A percentile compares a stretch with the other conserved stretches of the same genome.
Evolutionary conservation across 805 yeast genomes (phyloP).

Genomic region (Zygosaccharomyces rouxii): DNA sequence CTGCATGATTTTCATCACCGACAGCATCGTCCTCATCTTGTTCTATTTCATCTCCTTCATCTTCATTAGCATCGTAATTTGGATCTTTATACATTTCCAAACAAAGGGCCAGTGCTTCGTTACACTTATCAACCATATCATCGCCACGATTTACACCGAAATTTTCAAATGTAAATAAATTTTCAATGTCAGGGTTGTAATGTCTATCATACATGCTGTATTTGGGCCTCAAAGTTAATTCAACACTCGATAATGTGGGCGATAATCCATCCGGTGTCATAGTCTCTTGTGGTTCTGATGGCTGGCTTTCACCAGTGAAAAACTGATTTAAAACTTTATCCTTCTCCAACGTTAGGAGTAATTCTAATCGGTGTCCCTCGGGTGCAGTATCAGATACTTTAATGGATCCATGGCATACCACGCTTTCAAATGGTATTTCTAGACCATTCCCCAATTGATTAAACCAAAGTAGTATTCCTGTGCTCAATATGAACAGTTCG

Average conservation of each 20-base stretch:
- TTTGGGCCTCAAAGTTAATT: slow-evolving; percentile 37
- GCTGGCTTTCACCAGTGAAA: slow-evolving; percentile 17
- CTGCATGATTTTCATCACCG: slow-evolving; percentile 1
- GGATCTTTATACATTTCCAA: slow-evolving; percentile 26
- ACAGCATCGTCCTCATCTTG: not conserved
- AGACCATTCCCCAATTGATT: slow-evolving; percentile 35
- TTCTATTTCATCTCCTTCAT: slow-evolving; percentile 3
- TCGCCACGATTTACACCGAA: slow-evolving; percentile 42
- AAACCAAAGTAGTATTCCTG: slow-evolving; percentile 40
- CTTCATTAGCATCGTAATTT: slow-evolving; percentile 5
- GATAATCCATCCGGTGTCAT: not conserved
- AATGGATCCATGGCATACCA: slow-evolving; percentile 32
- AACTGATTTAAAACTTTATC: slow-evolving; percentile 24
- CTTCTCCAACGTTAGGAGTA: slow-evolving; percentile 28
- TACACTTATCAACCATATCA: slow-evolving; percentile 36
- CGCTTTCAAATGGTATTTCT: slow-evolving; percentile 35
- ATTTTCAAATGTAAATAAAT: slow-evolving; percentile 35
- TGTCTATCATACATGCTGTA: slow-evolving; percentile 36
- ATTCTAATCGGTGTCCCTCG: slow-evolving; percentile 30
- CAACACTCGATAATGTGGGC: slow-evolving; percentile 25
- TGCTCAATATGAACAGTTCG: slow-evolving; percentile 39
- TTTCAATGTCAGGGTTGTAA: slow-evolving; percentile 35
- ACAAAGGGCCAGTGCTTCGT: slow-evolving; percentile 37
- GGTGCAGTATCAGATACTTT: slow-evolving; percentile 9
- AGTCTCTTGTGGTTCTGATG: slow-evolving; percentile 1